These are phyloP conservation scores for Amaranthus tricolor DNA, from an alignment of 179 eudicot genomes.

Conservation along the genomic window DNA sequence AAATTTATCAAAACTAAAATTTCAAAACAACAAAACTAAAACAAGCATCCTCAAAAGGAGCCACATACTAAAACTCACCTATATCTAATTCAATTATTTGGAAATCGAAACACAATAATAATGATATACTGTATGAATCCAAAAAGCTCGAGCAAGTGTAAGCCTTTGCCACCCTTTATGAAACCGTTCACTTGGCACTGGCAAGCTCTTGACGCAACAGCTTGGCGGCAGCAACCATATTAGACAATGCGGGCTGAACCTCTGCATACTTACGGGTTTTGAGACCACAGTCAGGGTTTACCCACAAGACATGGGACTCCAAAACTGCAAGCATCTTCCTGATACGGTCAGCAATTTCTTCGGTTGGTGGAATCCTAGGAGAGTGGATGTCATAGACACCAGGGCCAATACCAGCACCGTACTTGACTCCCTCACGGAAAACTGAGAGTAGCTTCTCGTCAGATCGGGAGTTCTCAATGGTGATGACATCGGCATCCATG, in stretches of 20 bases:
- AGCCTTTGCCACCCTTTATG: background rate
- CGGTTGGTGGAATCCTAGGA: slow-evolving; percentile 81
- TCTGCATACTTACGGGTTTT: slow-evolving; percentile 92
- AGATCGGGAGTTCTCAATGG: slow-evolving; percentile 88
- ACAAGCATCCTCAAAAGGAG: slow-evolving; percentile 19
- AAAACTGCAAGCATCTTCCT: slow-evolving; percentile 94
- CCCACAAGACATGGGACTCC: slow-evolving; percentile 83
- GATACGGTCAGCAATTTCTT: slow-evolving; percentile 75
- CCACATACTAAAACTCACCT: slow-evolving; percentile 22
- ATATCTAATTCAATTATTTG: slow-evolving; percentile 30
- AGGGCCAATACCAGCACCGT: slow-evolving; percentile 91
- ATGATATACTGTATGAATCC: slow-evolving; percentile 23
- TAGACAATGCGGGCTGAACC: slow-evolving; percentile 73
- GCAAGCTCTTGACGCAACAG: slow-evolving; percentile 71
- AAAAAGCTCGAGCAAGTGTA: background rate
- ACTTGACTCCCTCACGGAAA: slow-evolving; percentile 88
- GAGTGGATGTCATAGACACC: slow-evolving; percentile 96
- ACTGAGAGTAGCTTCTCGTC: slow-evolving; percentile 87
- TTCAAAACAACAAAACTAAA: slow-evolving; percentile 26
- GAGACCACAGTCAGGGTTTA: slow-evolving; percentile 97
- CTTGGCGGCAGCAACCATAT: slow-evolving; percentile 91
- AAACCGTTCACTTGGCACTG: slow-evolving; percentile 59
- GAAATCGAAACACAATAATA: slow-evolving; percentile 24
- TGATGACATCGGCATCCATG: slow-evolving; percentile 96
- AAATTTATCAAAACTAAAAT: slow-evolving; percentile 11